phyloP scores from a whole-genome alignment of 2,329 filamentous ascomycete species.

The Graphilbum sp. region DNA sequence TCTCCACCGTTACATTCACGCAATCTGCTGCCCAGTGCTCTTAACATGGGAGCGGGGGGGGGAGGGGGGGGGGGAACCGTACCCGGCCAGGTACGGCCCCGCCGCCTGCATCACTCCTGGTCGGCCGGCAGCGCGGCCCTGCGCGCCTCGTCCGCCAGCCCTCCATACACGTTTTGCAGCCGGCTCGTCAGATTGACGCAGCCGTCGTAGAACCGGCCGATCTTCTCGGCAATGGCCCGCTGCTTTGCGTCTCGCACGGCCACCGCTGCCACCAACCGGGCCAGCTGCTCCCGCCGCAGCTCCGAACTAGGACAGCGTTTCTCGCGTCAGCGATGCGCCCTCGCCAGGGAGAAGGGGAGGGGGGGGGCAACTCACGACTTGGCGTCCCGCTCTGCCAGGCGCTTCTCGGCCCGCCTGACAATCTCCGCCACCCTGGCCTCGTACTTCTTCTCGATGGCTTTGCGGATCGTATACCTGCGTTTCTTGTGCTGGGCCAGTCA shows the following conservation, averaged over 20 bases:
- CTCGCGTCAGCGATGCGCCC: background rate
- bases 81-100: too few relatives aligned
- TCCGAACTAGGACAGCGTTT: conserved; percentile 3
- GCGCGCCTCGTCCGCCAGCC: conserved; percentile 9
- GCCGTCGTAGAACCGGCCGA: conserved; percentile 10
- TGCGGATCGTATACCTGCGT: conserved; percentile 6
- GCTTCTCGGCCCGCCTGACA: conserved; percentile 8
- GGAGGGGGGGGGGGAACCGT: too few relatives aligned
- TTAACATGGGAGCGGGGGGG: too few relatives aligned
- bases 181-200: conserved; percentile 7
- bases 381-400: conserved; percentile 5
- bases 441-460: conserved; percentile 10
- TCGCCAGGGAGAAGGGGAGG: background rate
- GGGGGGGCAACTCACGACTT: background rate
- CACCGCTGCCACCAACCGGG: conserved; percentile 9
- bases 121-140: background rate
- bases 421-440: conserved; percentile 9
- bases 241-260: conserved; percentile 10
- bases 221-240: conserved; percentile 8
- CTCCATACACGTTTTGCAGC: conserved; percentile 10
- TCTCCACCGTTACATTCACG: too few relatives aligned
- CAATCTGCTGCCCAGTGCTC: too few relatives aligned
- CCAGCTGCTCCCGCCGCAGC: conserved; percentile 6
- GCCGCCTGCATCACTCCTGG: background rate
- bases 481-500: conserved; percentile 12